Conservation (phyloP, 2,329 filamentous ascomycete species). For the Colletotrichum sp. region DNA sequence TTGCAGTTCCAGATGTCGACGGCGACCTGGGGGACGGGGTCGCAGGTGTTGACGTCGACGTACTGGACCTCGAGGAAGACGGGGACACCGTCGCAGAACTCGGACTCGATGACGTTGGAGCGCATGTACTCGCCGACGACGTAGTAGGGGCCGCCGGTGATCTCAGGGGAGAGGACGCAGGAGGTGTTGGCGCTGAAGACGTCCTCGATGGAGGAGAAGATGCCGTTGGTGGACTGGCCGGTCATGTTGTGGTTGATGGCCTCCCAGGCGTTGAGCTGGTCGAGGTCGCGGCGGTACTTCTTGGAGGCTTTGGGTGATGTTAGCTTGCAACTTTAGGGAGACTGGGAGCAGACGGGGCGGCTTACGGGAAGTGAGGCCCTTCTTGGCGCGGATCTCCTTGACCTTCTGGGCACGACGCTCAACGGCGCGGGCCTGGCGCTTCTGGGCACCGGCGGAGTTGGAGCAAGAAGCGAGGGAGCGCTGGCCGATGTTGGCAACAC, state of each 20-base stretch:
- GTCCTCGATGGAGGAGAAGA: conserved; percentile 35
- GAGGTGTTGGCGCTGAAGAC: conserved; percentile 18
- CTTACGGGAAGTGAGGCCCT: conserved; percentile 7
- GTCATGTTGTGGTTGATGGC: conserved; percentile 38
- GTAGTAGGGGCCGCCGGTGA: conserved; percentile 29
- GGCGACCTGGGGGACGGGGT: conserved; percentile 22
- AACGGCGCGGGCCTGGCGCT: conserved; percentile 42
- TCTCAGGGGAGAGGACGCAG: conserved; percentile 6
- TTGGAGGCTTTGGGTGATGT: conserved; percentile 29
- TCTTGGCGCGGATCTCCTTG: conserved; percentile 40
- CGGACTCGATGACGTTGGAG: conserved; percentile 45
- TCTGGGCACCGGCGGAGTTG: conserved; percentile 39
- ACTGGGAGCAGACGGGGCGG: background rate
- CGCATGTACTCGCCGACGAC: conserved; percentile 51
- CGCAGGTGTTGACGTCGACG: conserved; percentile 26
- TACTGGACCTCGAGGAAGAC: conserved; percentile 35
- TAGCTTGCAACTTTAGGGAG: background rate
- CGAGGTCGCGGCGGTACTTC: conserved; percentile 37
- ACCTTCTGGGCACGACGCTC: conserved; percentile 43
- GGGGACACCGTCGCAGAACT: conserved; percentile 43
- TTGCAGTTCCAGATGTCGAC: conserved; percentile 30
- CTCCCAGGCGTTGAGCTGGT: conserved; percentile 35
- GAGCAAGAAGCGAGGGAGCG: conserved; percentile 45
- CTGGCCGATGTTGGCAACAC: conserved; percentile 32
- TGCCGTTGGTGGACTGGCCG: conserved; percentile 27